Evolutionary conservation across 208 protist genomes (phyloP), one percentile per base, ranked within the genome.

Genomic region (Trypanosoma brucei): DNA sequence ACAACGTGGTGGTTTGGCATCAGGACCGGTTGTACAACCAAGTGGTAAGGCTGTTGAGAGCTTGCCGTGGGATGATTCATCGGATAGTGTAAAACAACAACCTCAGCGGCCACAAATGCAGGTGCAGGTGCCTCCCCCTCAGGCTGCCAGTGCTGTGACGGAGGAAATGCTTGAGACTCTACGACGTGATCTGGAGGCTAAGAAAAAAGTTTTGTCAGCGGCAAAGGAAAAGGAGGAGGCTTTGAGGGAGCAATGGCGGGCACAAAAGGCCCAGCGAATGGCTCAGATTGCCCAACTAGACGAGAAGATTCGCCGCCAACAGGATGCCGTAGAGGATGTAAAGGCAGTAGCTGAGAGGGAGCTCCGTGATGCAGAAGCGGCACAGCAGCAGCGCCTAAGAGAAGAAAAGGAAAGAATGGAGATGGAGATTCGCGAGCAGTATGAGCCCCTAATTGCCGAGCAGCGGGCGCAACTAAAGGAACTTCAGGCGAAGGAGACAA

Each of bases 201-300:
- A 86, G 58, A 81, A 85, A 53, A 83, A 85, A 62, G 46, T 77
- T 36, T 62, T 93, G 8, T 60, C 71, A 42, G 35, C 79, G 1
- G 73, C 75, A 0, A 70, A 57, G 7, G 79, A 88, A 56, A 76
- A 78, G 9, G 86, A 93, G 56, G 46, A 51, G 7, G 81, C 78
- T 1, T 64, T 89, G 55, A n/a, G 65, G 9, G 83, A 90, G 7
- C 75, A 70, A 61, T 90, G 78, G 78, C 68, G 81, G 3, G 64
- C 75, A 13, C 68, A 78, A 8, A 93, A 90, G 73, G 86, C 83
- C 2, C 78, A 90, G 57, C 83, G 83, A 70, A 50, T 72, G 48
- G 80, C 83, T 0, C 83, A 93, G 74, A 81, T 86, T 55, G 72
- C 76, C 30, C 83, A 88, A 54, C 70, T 93, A 7, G 85, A 90